Evolutionary conservation across 2,329 filamentous ascomycete species (phyloP), one percentile per base, ranked within the genome.

Genomic region (Aspergillus luchuensis): DNA sequence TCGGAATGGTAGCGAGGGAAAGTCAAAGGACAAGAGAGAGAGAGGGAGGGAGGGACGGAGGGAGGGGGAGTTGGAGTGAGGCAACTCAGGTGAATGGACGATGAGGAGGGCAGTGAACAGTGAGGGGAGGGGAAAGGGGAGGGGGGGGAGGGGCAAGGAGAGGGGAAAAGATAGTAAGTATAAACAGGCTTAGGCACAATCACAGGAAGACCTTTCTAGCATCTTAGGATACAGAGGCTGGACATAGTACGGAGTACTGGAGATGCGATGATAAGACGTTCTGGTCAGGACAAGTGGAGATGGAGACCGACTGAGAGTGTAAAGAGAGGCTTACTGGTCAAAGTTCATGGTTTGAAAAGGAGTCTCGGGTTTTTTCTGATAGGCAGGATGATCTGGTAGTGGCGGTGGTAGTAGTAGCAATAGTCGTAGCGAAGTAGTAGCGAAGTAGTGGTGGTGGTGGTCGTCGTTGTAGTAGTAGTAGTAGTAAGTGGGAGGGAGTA

Each of bases 121-220:
- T 33, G 45, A 54, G 30, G 38, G 30, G 51, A 57, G 17, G 28
- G 10, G 36, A 8, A 15, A 8, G 51, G 23, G 17, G 51, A 8
- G 19, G 17, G 15, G 15, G 39, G 54, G n/a, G 51, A 4, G 23
- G 23, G 33, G 38, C n/a, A 58, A 45, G 36, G 47, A 39, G 43
- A 47, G 54, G 53, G 47, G 51, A 36, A 50, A 55, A 48, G 33
- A 56, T 56, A 62, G 62, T 55, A 66, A 60, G 60, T 66, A 67
- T 66, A 63, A 68, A 66, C 63, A 68, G 66, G 63, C 56, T 67
- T 67, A 64, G 65, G 65, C 61, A 68, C 65, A 68, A 55, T 67
- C 59, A 66, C 59, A 61, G 38, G 63, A 66, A 58, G 63, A 60
- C 61, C 58, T 59, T 63, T 59, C 62, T 45, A 60, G 66, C 58